Evolutionary conservation across 805 yeast species (phyloP).

Genomic region (Yamadazyma takamatsuzukensis): DNA sequence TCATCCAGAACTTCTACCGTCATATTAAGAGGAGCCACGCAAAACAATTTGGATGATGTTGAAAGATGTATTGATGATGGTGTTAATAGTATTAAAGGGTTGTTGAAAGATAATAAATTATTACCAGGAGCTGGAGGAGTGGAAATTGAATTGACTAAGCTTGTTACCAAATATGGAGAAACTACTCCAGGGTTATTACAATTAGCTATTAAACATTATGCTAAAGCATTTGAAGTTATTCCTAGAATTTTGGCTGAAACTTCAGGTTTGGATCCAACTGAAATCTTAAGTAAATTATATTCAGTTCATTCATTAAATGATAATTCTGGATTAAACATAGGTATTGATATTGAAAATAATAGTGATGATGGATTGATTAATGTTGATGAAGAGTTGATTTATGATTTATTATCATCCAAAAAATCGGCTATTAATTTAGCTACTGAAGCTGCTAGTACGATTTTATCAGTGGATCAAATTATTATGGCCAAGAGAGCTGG

Average conservation of each 20-base stretch:
- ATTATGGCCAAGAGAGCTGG: constrained; percentile 99
- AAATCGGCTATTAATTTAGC: constrained; percentile 88
- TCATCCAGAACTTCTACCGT: constrained; percentile 81
- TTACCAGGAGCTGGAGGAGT: constrained; percentile 96
- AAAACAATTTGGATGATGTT: constrained; percentile 86
- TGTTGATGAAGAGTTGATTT: constrained; percentile 64
- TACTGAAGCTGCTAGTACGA: constrained; percentile 90
- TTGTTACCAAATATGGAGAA: constrained; percentile 83
- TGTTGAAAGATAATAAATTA: constrained; percentile 72
- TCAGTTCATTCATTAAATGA: constrained; percentile 70
- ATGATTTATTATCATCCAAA: constrained; percentile 77
- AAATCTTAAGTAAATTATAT: constrained; percentile 82
- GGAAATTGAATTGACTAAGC: constrained; percentile 81
- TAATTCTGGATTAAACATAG: constrained; percentile 40
- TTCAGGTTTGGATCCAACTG: constrained; percentile 87
- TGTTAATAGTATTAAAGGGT: constrained; percentile 84
- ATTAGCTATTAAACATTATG: constrained; percentile 90
- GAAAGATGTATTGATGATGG: constrained; percentile 98
- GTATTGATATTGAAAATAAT: constrained; percentile 69
- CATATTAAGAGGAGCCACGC: constrained; percentile 94
- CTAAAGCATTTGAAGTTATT: constrained; percentile 89
- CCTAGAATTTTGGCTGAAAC: constrained; percentile 94
- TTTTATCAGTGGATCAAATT: constrained; percentile 90
- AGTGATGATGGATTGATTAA: constrained; percentile 63
- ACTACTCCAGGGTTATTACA: constrained; percentile 90